A percentile compares a stretch with the other conserved stretches of the same genome.
Conservation (phyloP, 2,329 filamentous ascomycete species). For the Trichoderma arundinaceum region DNA sequence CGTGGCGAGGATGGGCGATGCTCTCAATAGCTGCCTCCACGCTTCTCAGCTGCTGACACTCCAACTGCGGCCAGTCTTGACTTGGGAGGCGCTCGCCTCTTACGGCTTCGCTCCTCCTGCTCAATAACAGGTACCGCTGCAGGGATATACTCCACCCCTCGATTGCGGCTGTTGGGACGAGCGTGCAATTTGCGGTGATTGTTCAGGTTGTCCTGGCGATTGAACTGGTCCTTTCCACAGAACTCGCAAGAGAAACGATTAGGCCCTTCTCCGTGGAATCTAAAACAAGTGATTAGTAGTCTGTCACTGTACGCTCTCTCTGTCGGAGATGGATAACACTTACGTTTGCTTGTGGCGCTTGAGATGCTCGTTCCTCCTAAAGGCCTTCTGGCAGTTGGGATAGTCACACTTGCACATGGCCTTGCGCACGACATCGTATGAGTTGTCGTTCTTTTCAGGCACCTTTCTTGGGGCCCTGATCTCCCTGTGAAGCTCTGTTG, state of each 20-base stretch:
- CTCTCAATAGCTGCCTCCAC: constrained; percentile 41
- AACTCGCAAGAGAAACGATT: constrained; percentile 51
- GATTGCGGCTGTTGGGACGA: constrained; percentile 48
- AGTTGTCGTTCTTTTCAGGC: constrained; percentile 41
- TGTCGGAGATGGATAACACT: constrained; percentile 37
- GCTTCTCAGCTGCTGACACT: constrained; percentile 38
- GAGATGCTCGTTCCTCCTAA: constrained; percentile 60
- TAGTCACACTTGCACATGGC: constrained; percentile 54
- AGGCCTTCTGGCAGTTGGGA: constrained; percentile 54
- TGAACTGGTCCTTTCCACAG: constrained; percentile 51
- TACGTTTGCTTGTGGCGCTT: constrained; percentile 61
- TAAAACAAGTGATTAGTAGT: constrained; percentile 27
- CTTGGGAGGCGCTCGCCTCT: constrained; percentile 48
- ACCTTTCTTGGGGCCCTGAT: constrained; percentile 43
- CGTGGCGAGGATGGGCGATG: neutral
- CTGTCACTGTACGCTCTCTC: neutral
- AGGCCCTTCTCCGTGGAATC: constrained; percentile 48
- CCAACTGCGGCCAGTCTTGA: constrained; percentile 39
- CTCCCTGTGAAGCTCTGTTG: constrained; percentile 52
- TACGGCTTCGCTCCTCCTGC: constrained; percentile 49
- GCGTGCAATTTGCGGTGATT: constrained; percentile 51
- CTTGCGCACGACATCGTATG: constrained; percentile 47
- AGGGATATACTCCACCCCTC: constrained; percentile 49
- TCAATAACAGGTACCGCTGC: constrained; percentile 49
- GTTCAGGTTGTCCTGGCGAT: constrained; percentile 51